Percentiles rank a stretch among this genome's conserved stretches.
These are phyloP conservation scores for Diaporthe eres DNA, from an alignment of 2,329 filamentous ascomycete genomes.

Conservation along the genomic window DNA sequence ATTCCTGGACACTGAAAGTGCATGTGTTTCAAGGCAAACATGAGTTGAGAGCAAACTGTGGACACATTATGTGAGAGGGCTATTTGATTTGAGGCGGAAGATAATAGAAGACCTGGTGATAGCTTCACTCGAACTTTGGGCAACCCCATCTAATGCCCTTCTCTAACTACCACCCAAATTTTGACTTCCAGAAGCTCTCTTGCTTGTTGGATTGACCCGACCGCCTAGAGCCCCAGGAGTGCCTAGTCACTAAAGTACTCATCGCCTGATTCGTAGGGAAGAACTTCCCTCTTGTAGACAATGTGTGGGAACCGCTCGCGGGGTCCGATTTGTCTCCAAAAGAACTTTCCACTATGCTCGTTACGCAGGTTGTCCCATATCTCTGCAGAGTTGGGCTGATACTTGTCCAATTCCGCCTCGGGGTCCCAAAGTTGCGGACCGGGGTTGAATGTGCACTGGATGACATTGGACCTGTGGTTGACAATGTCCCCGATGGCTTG, in stretches of 20 bases:
- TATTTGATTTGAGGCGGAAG: not conserved
- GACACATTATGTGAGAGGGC: not conserved
- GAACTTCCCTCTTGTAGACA: not conserved
- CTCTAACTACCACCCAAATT: not conserved
- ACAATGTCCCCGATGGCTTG: not conserved
- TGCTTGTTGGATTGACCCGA: not conserved
- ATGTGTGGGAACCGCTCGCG: not conserved
- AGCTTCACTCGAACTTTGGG: not conserved
- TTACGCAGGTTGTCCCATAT: not conserved
- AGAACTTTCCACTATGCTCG: not conserved
- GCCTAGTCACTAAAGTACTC: conserved; percentile 12
- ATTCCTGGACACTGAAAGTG: not conserved
- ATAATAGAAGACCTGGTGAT: not conserved
- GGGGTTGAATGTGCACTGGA: conserved; percentile 7
- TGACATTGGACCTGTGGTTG: not conserved
- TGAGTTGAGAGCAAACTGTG: not conserved
- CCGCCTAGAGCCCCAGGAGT: not conserved
- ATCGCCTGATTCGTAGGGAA: not conserved
- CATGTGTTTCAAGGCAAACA: not conserved
- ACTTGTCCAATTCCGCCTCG: not conserved
- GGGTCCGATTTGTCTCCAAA: not conserved
- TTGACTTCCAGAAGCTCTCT: not conserved
- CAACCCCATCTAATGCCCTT: not conserved
- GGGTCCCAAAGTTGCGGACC: not conserved
- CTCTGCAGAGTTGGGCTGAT: not conserved